Percentiles rank a stretch among this genome's conserved stretches.
Conservation (phyloP, 257 asterid genomes). For the Solanum verrucosum region DNA sequence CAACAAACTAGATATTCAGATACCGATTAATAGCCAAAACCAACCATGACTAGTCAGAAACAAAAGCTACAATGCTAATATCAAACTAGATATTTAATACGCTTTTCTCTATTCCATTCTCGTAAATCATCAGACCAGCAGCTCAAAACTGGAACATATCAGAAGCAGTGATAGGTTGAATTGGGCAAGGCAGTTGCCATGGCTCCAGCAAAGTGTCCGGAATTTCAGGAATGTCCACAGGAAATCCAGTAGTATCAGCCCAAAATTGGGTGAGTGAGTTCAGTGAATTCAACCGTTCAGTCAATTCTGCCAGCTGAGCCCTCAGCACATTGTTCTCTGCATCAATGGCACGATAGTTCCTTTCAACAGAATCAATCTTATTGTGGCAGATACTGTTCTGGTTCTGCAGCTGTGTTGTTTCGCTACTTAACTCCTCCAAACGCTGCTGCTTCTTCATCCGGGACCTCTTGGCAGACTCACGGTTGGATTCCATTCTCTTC, state of each 20-base stretch:
- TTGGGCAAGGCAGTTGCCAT: conserved; percentile 79
- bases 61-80: not conserved
- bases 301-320: conserved; percentile 66
- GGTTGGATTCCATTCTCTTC: conserved; percentile 77
- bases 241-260: conserved; percentile 52
- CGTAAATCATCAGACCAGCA: not conserved
- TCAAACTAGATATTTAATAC: not conserved
- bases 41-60: not conserved
- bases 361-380: conserved; percentile 33
- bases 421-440: conserved; percentile 34
- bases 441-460: conserved; percentile 71
- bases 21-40: not conserved
- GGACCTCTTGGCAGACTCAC: conserved; percentile 77
- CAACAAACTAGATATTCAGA: not conserved
- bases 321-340: conserved; percentile 60
- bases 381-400: conserved; percentile 40
- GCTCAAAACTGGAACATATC: conserved; percentile 42
- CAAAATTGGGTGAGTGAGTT: conserved; percentile 53
- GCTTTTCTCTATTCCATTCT: not conserved
- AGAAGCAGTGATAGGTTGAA: conserved; percentile 54
- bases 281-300: conserved; percentile 61
- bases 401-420: conserved; percentile 33
- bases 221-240: conserved; percentile 55
- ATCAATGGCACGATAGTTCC: conserved; percentile 20
- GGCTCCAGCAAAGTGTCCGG: conserved; percentile 65